Base-by-base conservation (phyloP, 108 stramenopile species). In the Nitzschia sp. region DNA sequence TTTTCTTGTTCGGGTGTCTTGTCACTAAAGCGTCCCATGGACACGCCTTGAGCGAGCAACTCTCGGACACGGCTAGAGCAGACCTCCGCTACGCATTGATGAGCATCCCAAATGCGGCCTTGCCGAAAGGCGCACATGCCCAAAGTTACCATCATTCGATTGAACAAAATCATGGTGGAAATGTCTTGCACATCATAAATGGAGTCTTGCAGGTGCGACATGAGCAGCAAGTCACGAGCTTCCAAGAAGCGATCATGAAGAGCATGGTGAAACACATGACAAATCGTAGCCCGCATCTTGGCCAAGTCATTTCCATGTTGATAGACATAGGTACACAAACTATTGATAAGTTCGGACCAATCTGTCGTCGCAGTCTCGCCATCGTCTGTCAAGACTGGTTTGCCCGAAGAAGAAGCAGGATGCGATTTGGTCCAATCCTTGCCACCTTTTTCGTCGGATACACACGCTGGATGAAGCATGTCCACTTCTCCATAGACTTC, bases 71-170 rank as follows among this genome's bases (percentile, higher is more conserved):
- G 81, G 23, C 90, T 85, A 26, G 87, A 85, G 74, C 97, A 98
- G 51, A 98, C 88, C 46, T 98, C 97, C 26, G 91, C 70, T 6
- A 99, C 77, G 72, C 97, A 97, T 70, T 96, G 90, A 70, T 98
- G 97, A 6, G 99, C 96, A 47, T 98, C 95, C 72, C 74, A 82
- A 57, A 98, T 90, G 35, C 94, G 87, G 21, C 98, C 99, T 27
- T 88, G 64, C 28, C 99, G 95, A 83, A 99, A 99, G 38, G 99
- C 99, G 36, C 93, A 86, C 70, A 98, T 91, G 30, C 99, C 99
- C 42, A 99, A 77, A n/a, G 81, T 89, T 23, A 92, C 98, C 94
- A 98, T 97, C 82, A 91, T 95, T 23, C 99, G 88, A 62, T 99
- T 99, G 85, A 94, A 98, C 60, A 98, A 81, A 54, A 98, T 96